Evolutionary conservation across 2,329 filamentous ascomycete species (phyloP), one percentile per base, ranked within the genome.

Genomic region (Hymenoscyphus repandus): DNA sequence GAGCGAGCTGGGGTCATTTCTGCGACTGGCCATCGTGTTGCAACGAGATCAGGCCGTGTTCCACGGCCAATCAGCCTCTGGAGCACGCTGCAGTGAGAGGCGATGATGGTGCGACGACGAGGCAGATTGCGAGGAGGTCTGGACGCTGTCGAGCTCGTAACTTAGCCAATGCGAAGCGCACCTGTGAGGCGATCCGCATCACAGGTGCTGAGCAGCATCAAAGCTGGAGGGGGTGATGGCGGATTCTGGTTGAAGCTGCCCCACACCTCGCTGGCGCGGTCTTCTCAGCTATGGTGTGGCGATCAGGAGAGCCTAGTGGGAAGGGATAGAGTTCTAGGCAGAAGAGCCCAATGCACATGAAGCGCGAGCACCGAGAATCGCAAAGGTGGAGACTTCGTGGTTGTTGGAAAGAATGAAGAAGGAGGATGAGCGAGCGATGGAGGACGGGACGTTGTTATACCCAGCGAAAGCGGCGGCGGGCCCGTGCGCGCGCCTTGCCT

Each of bases 281-380:
- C 49, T 56, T 52, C 48, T 55, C 39, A 58, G 53, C 53, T 57
- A 39, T 53, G 47, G 52, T 50, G 44, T 58, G 44, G 47, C 43
- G 47, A 53, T 52, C 27, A 56, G 33, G 22, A 7, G 22, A 27
- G 22, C 22, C 22, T 27, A 7, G 22, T 4, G 7, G 22, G 22
- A 27, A 32, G 15, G 20, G 27, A 51, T 38, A 45, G 42, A 20
- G 13, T 12, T 53, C 47, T 50, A 51, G 49, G 51, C 31, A 58
- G 40, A 57, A 58, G 51, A 45, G 53, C 57, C 48, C 48, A 59
- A 53, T 54, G 34, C 37, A 46, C 40, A 56, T 57, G 48, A 54
- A 56, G 46, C 38, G 38, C 37, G 27, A 49, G 50, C 15, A 51
- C 32, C 22, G 39, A 51, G 45, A 39, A 44, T 49, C 20, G 45